Conservation (phyloP, 441 rosid genomes). For the Mallotus japonicus region DNA sequence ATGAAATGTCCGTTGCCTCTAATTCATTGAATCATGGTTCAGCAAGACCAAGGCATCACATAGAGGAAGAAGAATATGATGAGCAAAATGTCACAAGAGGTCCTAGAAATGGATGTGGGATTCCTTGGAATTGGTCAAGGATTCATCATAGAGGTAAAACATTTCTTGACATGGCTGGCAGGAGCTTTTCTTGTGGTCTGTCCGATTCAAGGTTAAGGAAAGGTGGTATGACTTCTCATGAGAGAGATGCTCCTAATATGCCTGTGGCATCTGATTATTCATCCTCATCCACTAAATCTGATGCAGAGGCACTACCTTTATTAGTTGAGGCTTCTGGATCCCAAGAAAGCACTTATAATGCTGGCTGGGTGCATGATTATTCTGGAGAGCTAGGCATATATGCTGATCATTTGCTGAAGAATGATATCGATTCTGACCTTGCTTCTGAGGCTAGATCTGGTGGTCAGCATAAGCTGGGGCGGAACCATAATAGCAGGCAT, state of each 20-base stretch:
- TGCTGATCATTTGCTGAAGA: slow-evolving; percentile 77
- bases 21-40: slow-evolving; percentile 69
- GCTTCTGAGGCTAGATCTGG: slow-evolving; percentile 82
- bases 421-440: slow-evolving; percentile 71
- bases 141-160: slow-evolving; percentile 85
- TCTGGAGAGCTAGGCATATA: slow-evolving; percentile 95
- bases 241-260: slow-evolving; percentile 55
- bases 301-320: slow-evolving; percentile 86
- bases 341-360: slow-evolving; percentile 58
- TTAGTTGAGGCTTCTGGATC: slow-evolving; percentile 69
- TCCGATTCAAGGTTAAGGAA: slow-evolving; percentile 66
- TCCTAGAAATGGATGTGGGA: slow-evolving; percentile 84
- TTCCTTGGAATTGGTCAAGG: slow-evolving; percentile 97
- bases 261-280: slow-evolving; percentile 68
- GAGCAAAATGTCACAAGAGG: slow-evolving; percentile 61
- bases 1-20: slow-evolving; percentile 92
- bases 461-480: slow-evolving; percentile 38
- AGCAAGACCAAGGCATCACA: slow-evolving; percentile 34
- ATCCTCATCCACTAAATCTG: slow-evolving; percentile 52
- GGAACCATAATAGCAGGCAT: slow-evolving; percentile 49
- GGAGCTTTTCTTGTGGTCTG: slow-evolving; percentile 93
- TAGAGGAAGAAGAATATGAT: slow-evolving; percentile 48
- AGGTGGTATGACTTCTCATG: slow-evolving; percentile 51
- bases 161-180: slow-evolving; percentile 88
- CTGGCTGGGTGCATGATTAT: slow-evolving; percentile 83